Evolutionary conservation across 1,139 yeast genomes (phyloP).

Genomic region (Kurtzmaniella quercitrusa): DNA sequence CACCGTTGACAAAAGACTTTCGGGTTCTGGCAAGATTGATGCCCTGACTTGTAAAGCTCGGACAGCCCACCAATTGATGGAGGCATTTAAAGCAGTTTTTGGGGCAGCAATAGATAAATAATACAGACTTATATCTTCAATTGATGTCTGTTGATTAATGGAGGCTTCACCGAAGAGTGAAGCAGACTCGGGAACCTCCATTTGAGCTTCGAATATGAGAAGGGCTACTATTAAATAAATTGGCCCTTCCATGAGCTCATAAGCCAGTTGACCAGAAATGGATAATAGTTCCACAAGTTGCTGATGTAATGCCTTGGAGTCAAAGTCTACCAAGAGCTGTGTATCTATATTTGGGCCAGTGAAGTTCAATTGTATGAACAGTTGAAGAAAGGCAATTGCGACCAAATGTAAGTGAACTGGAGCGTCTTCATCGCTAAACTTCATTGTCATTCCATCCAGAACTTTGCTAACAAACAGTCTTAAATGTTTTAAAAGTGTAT

Average conservation of each 20-base stretch:
- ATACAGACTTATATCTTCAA: conserved; percentile 8
- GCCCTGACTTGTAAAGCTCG: conserved; percentile 62
- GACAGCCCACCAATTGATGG: conserved; percentile 69
- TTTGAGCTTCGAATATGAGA: conserved; percentile 48
- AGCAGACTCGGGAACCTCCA: conserved; percentile 24
- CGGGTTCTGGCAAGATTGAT: conserved; percentile 57
- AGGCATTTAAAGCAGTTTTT: conserved; percentile 34
- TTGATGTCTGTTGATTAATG: conserved; percentile 12
- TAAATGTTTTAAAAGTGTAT: background rate
- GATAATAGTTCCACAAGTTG: conserved; percentile 39
- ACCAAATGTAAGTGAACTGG: conserved; percentile 29
- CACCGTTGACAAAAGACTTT: conserved; percentile 40
- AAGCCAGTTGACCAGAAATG: conserved; percentile 61
- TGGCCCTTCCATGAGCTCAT: conserved; percentile 57
- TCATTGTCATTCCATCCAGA: conserved; percentile 8
- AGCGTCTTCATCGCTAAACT: conserved; percentile 8
- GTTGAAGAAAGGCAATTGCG: conserved; percentile 60
- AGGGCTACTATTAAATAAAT: conserved; percentile 46
- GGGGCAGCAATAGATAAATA: background rate
- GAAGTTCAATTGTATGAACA: conserved; percentile 71
- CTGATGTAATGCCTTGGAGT: conserved; percentile 23
- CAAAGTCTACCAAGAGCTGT: conserved; percentile 30
- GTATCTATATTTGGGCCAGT: conserved; percentile 72
- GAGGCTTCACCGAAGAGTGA: conserved; percentile 21
- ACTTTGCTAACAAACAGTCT: conserved; percentile 18